Percentiles rank a stretch among this genome's conserved stretches.
Conservation (phyloP, 305 asterid species). For the Rubia occidens region DNA sequence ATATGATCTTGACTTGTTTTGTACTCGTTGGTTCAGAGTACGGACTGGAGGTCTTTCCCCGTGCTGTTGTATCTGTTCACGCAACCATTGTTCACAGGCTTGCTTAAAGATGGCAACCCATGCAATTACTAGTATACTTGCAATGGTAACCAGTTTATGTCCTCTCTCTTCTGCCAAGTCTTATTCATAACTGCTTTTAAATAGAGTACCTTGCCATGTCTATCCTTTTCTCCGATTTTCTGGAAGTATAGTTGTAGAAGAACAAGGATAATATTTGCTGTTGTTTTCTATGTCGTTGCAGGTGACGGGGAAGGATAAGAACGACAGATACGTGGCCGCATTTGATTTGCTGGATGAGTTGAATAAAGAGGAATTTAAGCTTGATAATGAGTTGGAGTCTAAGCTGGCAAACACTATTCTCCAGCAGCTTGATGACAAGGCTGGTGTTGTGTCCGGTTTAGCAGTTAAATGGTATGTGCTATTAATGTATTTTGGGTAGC, state of each 20-base stretch:
- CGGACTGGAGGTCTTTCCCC: slow-evolving; percentile 7
- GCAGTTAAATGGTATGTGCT: slow-evolving; percentile 81
- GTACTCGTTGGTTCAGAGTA: slow-evolving; percentile 10
- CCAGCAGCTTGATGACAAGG: slow-evolving; percentile 95
- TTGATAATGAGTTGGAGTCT: slow-evolving; percentile 74
- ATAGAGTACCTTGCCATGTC: not conserved
- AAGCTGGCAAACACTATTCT: slow-evolving; percentile 70
- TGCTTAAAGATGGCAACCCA: slow-evolving; percentile 58
- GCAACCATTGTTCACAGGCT: slow-evolving; percentile 12
- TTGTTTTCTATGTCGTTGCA: slow-evolving; percentile 22
- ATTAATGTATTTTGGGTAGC: not conserved
- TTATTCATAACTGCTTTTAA: not conserved
- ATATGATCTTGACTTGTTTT: not conserved
- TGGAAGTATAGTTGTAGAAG: not conserved
- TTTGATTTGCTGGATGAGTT: slow-evolving; percentile 90
- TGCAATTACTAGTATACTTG: slow-evolving; percentile 69
- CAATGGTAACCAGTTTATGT: slow-evolving; percentile 49
- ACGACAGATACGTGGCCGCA: slow-evolving; percentile 97
- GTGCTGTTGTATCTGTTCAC: slow-evolving; percentile 21
- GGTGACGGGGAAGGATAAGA: slow-evolving; percentile 99
- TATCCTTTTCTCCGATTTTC: not conserved
- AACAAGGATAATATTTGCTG: not conserved
- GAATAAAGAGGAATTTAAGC: slow-evolving; percentile 80
- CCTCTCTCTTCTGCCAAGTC: slow-evolving; percentile 9
- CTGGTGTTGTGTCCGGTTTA: slow-evolving; percentile 97